Evolutionary conservation across 805 yeast genomes (phyloP).

Genomic region (Candida lessepsii): DNA sequence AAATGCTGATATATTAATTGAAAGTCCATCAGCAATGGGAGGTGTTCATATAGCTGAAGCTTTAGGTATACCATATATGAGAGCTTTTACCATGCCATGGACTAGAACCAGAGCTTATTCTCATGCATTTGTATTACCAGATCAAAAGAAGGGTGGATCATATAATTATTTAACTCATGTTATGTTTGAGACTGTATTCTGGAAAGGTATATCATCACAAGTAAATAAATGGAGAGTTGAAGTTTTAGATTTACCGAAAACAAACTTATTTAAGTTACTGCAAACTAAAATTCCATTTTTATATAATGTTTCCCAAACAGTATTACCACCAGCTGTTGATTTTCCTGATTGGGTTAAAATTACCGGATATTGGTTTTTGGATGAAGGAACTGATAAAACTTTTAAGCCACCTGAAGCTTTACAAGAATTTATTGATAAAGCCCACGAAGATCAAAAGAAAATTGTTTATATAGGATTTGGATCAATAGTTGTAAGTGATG

Average conservation of each 20-base stretch:
- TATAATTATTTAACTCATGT: constrained; percentile 92
- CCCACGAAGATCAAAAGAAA: constrained; percentile 60
- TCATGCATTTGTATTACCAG: constrained; percentile 94
- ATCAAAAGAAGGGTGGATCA: constrained; percentile 87
- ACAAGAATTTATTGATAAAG: constrained; percentile 57
- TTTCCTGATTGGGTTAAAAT: constrained; percentile 95
- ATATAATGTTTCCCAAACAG: constrained; percentile 83
- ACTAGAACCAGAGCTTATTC: constrained; percentile 94
- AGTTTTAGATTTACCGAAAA: constrained; percentile 60
- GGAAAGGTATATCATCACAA: constrained; percentile 89
- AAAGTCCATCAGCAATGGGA: constrained; percentile 95
- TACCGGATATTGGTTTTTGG: constrained; percentile 93
- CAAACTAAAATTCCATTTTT: constrained; percentile 83
- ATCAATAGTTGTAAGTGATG: constrained; percentile 86
- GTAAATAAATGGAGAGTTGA: constrained; percentile 85
- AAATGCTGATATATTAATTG: constrained; percentile 77
- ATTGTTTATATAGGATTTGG: constrained; percentile 94
- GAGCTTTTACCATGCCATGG: constrained; percentile 99
- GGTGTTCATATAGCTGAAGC: constrained; percentile 96
- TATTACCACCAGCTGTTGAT: constrained; percentile 90
- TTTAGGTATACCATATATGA: constrained; percentile 79
- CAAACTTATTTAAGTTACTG: constrained; percentile 67
- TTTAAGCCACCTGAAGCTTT: constrained; percentile 64
- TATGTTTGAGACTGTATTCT: constrained; percentile 86
- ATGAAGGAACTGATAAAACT: constrained; percentile 51